Base-by-base conservation (phyloP, 2,329 filamentous ascomycete genomes). In the Penicillium palitans region DNA sequence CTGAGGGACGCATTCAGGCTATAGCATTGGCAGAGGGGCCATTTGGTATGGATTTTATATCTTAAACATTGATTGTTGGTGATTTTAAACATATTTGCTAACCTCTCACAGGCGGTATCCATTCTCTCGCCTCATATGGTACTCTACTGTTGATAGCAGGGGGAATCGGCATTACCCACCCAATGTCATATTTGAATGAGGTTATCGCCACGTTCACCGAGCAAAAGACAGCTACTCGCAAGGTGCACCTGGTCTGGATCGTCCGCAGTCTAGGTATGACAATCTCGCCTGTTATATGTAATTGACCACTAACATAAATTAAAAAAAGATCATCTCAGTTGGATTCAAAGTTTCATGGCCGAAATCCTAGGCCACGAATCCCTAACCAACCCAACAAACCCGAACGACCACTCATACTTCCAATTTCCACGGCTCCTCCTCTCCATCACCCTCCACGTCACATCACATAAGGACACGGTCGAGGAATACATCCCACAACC, bases 111-210 rank as follows among this genome's bases (percentile, higher is more conserved):
- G 71, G 69, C 7, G 70, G 70, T 1, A 61, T 72, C 8, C 68
- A 73, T 42, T 70, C 68, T 0, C 63, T 73, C 4, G 53, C 60
- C 3, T 73, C 71, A 0, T 74, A 74, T 29, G 74, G 73, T 6
- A 73, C 68, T 6, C 62, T 76, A 13, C 58, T 76, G 1, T 51
- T 74, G 15, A 66, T 76, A 35, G 72, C 74, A 6, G 74, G 74
- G 0, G 74, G 74, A 2, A 74, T 76, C 44, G 74, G 74, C 1
- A 74, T 76, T 47, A 76, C 74, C 2, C 71, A 74, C 47, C 67
- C 72, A 7, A 68, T 74, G 59, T 72, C 71, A 1, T 73, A 74
- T 47, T 47, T 74, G 19, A 68, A 70, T 31, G 68, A 72, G 44
- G 67, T 73, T 7, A 58, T 73, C 21, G 58, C 65, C 24, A 67